Evolutionary conservation across 1,284 basidiomycete species (phyloP), one percentile per base, ranked within the genome.

Genomic region (Ceratobasidium sp.): DNA sequence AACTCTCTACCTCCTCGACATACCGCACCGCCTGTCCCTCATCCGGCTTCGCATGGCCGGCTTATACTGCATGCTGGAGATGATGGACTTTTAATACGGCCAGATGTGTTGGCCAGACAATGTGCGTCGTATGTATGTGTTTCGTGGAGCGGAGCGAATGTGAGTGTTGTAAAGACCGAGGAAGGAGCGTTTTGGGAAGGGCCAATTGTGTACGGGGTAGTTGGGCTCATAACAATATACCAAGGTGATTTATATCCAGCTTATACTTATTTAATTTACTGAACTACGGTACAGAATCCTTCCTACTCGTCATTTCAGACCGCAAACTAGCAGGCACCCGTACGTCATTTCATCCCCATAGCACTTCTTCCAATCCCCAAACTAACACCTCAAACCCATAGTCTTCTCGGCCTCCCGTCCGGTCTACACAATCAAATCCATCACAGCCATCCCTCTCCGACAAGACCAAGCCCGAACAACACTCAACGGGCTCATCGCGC

Each of bases 1-100:
- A 42, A 52, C 7, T 59, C 33, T 23, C 78, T 93, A n/a, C 90
- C 89, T 67, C 92, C 91, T 1, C 91, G 89, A 83, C 88, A 90
- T 79, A 84, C 87, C 74, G 85, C 93, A 38, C 91, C 92, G 3
- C 88, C 93, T 0, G 83, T 92, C 9, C 91, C 91, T 15, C 92
- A 94, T 82, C 93, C 93, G 38, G 89, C 88, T 81, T 92, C 93
- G 9, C 86, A 94, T 82, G 90, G 91, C 71, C 87, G 90, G 79
- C 89, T 95, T 50, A 88, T 88, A 9, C 79, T 94, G 42, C 82
- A 91, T 59, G 88, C 87, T 2, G 88, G 91, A 0, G 82, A 85
- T 17, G 86, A 89, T n/a, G 93, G 92, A 13, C 86, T 95, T 17
- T 81, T 93, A 54, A 85, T 94, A 73, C 87, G 90, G 68, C 92